Evolutionary conservation across 495 filamentous ascomycete species (phyloP), one percentile per base, ranked within the genome.

Genomic region (Pseudevernia furfuracea): DNA sequence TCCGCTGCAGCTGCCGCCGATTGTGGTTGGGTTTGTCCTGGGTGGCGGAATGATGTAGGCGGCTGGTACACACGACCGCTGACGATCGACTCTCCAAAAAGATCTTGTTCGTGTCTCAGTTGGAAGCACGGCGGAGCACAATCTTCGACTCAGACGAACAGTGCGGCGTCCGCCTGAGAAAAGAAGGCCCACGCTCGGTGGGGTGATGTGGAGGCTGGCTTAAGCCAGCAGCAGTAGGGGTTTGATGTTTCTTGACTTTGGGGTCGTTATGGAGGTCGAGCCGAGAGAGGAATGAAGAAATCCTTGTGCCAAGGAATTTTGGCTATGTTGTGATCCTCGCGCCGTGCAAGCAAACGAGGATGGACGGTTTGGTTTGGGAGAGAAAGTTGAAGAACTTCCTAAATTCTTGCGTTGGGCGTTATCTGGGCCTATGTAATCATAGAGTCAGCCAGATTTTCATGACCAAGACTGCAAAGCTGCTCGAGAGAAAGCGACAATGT

Each of bases 121-220:
- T 65, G 37, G 30, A n/a, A 75, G 74, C 72, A 77, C 73, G 75
- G 75, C 79, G 81, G 82, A 85, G 83, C 85, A 81, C 80, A 80
- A 77, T 82, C 82, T 81, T 76, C 77, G 85, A 83, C 89, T 84
- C 88, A 93, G 89, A 91, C 89, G 88, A 91, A 92, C 88, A 82
- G 85, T 87, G 84, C 82, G 82, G 84, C 86, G 87, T 86, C 80
- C 89, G 89, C 80, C 85, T 88, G 89, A 90, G 87, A 82, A 92
- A 87, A 92, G 90, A 90, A 92, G 90, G 90, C 91, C 90, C 90
- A 93, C 87, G 68, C 75, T 71, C 66, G 66, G 73, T 72, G 74
- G 71, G 65, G 63, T 41, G 61, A 30, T 64, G 55, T 74, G 55
- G 70, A 71, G 67, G 61, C 69, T 74, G 66, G 69, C 65, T 69